Evolutionary conservation across 1,284 basidiomycete genomes (phyloP), one percentile per base, ranked within the genome.

Genomic region (Melampsora larici-populina): DNA sequence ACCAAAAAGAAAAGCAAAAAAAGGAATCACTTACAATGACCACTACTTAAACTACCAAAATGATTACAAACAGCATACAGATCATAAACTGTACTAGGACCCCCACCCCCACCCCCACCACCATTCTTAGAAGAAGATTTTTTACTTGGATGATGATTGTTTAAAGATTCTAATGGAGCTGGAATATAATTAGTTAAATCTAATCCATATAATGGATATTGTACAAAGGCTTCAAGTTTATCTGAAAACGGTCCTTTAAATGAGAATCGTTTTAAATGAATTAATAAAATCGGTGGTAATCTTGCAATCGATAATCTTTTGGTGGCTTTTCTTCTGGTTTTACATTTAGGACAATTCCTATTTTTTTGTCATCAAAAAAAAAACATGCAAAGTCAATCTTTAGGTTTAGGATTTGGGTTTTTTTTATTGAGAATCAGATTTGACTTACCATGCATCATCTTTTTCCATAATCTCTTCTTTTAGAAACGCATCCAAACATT

Each of bases 191-290:
- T 89, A 31, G 94, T 96, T 65, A 99, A 85, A 82, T 99, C 96
- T 49, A 99, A 86, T 43, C 86, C 85, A 78, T 89, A 89, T 78
- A 92, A 86, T 9, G 96, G 96, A 85, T 94, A 99, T 79, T 81
- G 81, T 1, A 86, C 85, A 31, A 81, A 81, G 0, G 85, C 85
- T 64, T 84, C 84, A 74, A 86, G 89, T 86, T 98, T 98, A 86
- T 98, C 94, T 66, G 93, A 95, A 84, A 96, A 97, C 1, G 90
- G 90, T 0, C 94, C 94, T 80, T 92, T 91, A 80, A 91, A 91
- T 66, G 92, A 92, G 86, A 99, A 99, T 46, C 97, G 89, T 83
- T 99, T 99, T 60, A 99, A 87, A 82, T 98, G 95, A 81, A 99
- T 94, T 79, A 99, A 87, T 17, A 99, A 88, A 49, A 99, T 89